A percentile compares a stretch with the other conserved stretches of the same genome.
Conservation (phyloP, 2,329 filamentous ascomycete species). For the Colletotrichum zoysiae region DNA sequence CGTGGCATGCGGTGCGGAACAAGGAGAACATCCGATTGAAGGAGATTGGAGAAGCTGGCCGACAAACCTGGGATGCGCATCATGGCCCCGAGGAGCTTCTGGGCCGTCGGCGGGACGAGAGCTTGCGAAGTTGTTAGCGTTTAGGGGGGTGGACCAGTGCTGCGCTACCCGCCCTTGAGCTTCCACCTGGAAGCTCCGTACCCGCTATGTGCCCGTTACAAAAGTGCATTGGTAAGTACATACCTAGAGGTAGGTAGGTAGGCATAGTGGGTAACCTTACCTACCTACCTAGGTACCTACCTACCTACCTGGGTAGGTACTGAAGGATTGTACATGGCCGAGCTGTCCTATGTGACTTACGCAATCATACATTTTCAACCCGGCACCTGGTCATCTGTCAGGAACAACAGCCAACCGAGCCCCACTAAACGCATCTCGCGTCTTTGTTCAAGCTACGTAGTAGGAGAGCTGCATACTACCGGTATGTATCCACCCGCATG, state of each 20-base stretch:
- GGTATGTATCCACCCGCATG: neutral
- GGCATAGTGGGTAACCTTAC: no score
- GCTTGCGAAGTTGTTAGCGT: slow-evolving; percentile 14
- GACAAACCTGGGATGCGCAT: slow-evolving; percentile 9
- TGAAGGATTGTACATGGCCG: neutral
- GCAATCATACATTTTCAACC: neutral
- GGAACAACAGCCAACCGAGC: slow-evolving; percentile 5
- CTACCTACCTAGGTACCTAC: no score
- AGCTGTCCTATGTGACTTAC: neutral
- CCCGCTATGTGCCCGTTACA: neutral
- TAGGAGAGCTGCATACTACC: neutral
- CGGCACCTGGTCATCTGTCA: neutral
- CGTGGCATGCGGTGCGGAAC: neutral
- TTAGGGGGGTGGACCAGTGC: neutral
- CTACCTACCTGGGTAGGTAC: neutral
- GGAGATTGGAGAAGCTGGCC: slow-evolving; percentile 9
- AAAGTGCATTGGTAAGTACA: neutral
- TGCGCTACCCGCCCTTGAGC: neutral
- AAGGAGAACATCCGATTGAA: neutral
- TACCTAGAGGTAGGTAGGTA: neutral
- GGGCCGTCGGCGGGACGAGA: slow-evolving; percentile 5
- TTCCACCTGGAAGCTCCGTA: neutral
- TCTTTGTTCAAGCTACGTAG: slow-evolving; percentile 8
- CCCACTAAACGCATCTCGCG: neutral
- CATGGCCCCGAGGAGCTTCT: slow-evolving; percentile 5